These are phyloP conservation scores for Tolypocladium inflatum DNA, from an alignment of 2,329 filamentous ascomycete species.

Conservation along the genomic window DNA sequence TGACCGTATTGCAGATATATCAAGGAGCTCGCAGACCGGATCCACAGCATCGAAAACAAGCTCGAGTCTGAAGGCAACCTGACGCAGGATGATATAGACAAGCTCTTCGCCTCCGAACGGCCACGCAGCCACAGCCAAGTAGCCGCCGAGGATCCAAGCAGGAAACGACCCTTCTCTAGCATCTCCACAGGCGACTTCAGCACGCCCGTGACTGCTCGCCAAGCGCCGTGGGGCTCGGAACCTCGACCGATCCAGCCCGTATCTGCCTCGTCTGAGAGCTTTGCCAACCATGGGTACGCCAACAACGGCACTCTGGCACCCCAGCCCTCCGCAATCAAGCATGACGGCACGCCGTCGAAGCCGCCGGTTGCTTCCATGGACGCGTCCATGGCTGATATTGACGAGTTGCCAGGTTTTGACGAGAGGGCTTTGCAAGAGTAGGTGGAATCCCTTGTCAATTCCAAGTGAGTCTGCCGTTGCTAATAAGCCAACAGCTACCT, in stretches of 20 bases:
- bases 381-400: slow-evolving; percentile 21
- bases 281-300: slow-evolving; percentile 21
- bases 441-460: slow-evolving; percentile 9
- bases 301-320: slow-evolving; percentile 35
- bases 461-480: not conserved
- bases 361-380: slow-evolving; percentile 24
- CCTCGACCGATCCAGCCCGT: slow-evolving; percentile 33
- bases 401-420: slow-evolving; percentile 27
- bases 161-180: slow-evolving; percentile 40
- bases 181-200: slow-evolving; percentile 32
- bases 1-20: slow-evolving; percentile 55
- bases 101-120: slow-evolving; percentile 24
- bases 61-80: slow-evolving; percentile 44
- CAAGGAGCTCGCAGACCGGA: slow-evolving; percentile 78
- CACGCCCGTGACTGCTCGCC: slow-evolving; percentile 31
- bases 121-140: slow-evolving; percentile 19
- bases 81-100: slow-evolving; percentile 37
- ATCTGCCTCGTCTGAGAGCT: slow-evolving; percentile 22
- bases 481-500: slow-evolving; percentile 41
- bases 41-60: slow-evolving; percentile 74
- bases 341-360: slow-evolving; percentile 25
- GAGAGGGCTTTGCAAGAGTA: slow-evolving; percentile 37
- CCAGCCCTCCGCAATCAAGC: slow-evolving; percentile 30
- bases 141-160: slow-evolving; percentile 17
- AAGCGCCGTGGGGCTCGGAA: slow-evolving; percentile 38